phyloP scores from a whole-genome alignment of 2,329 filamentous ascomycete species.

The Podosphaera xanthii region DNA sequence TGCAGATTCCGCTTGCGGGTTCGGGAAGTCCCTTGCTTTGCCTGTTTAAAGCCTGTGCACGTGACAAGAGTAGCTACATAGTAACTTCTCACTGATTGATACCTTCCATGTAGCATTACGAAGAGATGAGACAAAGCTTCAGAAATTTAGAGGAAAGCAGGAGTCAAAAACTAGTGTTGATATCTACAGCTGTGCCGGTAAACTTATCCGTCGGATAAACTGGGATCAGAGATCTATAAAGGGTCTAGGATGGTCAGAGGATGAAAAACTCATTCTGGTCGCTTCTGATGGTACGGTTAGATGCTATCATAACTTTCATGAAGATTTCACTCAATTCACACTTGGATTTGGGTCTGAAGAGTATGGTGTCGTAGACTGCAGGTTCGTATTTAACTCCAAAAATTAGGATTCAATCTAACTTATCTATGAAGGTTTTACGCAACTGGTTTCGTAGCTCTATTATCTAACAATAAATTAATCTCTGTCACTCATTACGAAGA shows the following conservation, averaged over 20 bases:
- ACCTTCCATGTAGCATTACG: conserved; percentile 42
- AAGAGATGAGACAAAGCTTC: conserved; percentile 68
- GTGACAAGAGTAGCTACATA: neutral
- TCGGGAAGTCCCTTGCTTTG: neutral
- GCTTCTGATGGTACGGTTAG: conserved; percentile 76
- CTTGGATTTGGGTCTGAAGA: conserved; percentile 78
- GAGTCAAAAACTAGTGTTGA: conserved; percentile 68
- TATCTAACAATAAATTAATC: conserved; percentile 70
- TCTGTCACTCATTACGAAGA: conserved; percentile 79
- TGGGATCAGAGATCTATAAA: conserved; percentile 83
- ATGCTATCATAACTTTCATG: conserved; percentile 72
- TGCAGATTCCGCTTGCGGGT: neutral
- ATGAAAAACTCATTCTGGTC: conserved; percentile 75
- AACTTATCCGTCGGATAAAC: conserved; percentile 61
- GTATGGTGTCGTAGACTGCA: conserved; percentile 66
- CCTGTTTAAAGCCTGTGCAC: neutral
- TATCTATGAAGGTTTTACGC: conserved; percentile 46
- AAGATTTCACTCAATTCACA: conserved; percentile 85
- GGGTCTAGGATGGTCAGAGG: conserved; percentile 87
- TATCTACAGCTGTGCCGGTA: conserved; percentile 81
- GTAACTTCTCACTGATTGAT: neutral
- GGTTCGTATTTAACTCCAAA: conserved; percentile 15
- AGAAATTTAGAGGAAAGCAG: conserved; percentile 50
- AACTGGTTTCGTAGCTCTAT: conserved; percentile 74
- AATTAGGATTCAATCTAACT: neutral